Evolutionary conservation across 2,329 filamentous ascomycete species (phyloP), one percentile per base, ranked within the genome.

Genomic region (Arthrobotrys iridis): DNA sequence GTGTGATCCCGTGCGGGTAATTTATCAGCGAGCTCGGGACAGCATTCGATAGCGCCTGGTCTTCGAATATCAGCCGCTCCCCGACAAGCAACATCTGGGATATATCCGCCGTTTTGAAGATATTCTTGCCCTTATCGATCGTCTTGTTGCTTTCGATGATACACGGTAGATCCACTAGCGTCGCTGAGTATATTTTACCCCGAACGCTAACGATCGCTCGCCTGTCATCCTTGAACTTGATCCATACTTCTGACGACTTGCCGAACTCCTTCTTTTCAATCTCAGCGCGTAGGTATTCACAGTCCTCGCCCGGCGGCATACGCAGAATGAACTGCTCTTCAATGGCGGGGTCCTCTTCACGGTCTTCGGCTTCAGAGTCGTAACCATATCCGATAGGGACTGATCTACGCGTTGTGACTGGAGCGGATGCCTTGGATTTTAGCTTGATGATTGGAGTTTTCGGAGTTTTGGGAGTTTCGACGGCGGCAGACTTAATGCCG

Each of bases 331-430:
- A 92, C 77, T 96, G 90, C 80, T 94, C 91, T 82, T 98, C 94
- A 75, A 96, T 92, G 0, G 91, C 87, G 0, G 95, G 95, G 80
- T 99, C 95, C 7, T 85, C 83, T 82, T 99, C 95, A 11, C 90
- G 88, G 80, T 98, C 95, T 65, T 93, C 95, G 10, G 93, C 93
- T 82, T 98, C 95, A 2, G 93, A 97, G 81, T 99, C 95, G 82
- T 98, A 99, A 5, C 94, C 95, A 66, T 96, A 93, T 59, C 95
- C 95, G 0, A 88, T 87, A 3, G 89, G 78, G 10, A 78, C 77
- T 37, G 74, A 71, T 15, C 78, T 89, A 77, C 92, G 87, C 30
- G 87, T 84, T 4, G 91, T 90, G 0, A 88, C n/a, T 85, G 11
- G 72, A 64, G 5, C 65, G 64, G 65, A 71, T n/a, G 90, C 90